These are phyloP conservation scores for Colletotrichum ledebouriae DNA, from an alignment of 2,329 filamentous ascomycete genomes.

Conservation along the genomic window DNA sequence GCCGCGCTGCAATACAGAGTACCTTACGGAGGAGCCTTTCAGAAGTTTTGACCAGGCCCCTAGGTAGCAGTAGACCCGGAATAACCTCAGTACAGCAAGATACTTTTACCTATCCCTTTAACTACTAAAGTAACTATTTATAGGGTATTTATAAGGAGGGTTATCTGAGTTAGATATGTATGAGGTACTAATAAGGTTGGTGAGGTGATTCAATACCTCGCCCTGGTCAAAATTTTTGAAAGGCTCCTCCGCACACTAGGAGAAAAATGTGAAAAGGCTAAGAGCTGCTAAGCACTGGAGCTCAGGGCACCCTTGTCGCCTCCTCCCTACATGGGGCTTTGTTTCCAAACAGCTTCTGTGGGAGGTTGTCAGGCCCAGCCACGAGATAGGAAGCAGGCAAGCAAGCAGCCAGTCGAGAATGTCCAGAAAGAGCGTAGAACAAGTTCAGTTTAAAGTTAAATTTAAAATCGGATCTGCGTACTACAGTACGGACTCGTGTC, in stretches of 20 bases:
- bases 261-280: background rate
- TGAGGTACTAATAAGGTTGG: too few relatives aligned
- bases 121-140: too few relatives aligned
- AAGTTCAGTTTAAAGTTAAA: background rate
- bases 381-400: background rate
- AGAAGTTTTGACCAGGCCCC: too few relatives aligned
- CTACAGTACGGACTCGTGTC: background rate
- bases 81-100: too few relatives aligned
- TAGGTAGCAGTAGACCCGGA: too few relatives aligned
- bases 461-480: background rate
- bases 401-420: background rate
- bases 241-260: too few relatives aligned
- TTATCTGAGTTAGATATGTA: too few relatives aligned
- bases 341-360: constrained; percentile 35
- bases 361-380: constrained; percentile 18
- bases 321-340: constrained; percentile 29
- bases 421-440: constrained; percentile 1
- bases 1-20: background rate
- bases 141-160: too few relatives aligned
- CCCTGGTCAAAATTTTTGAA: background rate
- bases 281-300: constrained; percentile 14
- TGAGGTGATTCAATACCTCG: too few relatives aligned
- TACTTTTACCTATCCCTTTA: too few relatives aligned
- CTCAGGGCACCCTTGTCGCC: constrained; percentile 4
- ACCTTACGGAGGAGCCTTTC: too few relatives aligned